Evolutionary conservation across 805 yeast genomes (phyloP).

Genomic region (Pichia scutulata): DNA sequence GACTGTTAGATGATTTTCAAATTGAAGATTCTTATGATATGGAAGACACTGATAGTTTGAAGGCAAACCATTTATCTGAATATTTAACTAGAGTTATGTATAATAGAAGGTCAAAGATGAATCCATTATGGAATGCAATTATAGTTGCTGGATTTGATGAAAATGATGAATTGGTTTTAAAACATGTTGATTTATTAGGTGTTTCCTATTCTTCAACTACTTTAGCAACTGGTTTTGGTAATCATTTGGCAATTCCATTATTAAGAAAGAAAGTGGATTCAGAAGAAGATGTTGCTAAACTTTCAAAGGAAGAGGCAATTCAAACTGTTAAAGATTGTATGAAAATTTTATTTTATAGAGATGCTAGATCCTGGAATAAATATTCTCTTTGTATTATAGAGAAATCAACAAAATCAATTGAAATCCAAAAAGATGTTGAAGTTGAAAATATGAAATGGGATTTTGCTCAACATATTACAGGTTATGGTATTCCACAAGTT

Average conservation of each 20-base stretch:
- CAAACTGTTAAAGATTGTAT: constrained; percentile 74
- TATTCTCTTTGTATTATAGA: constrained; percentile 74
- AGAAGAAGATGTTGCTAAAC: constrained; percentile 66
- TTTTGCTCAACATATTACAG: constrained; percentile 80
- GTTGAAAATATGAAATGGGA: constrained; percentile 81
- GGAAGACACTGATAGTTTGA: constrained; percentile 50
- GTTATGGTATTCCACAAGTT: constrained; percentile 58
- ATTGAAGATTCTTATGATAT: constrained; percentile 73
- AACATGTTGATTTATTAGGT: constrained; percentile 86
- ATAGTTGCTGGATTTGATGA: constrained; percentile 85
- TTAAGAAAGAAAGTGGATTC: constrained; percentile 75
- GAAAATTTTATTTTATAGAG: constrained; percentile 93
- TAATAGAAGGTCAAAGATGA: constrained; percentile 82
- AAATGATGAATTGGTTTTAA: constrained; percentile 62
- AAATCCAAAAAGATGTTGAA: constrained; percentile 45
- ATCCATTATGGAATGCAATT: constrained; percentile 93
- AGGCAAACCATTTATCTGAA: constrained; percentile 85
- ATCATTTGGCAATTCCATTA: constrained; percentile 88
- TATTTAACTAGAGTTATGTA: constrained; percentile 81
- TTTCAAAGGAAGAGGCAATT: constrained; percentile 69
- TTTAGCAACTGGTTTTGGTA: constrained; percentile 94
- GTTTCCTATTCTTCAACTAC: constrained; percentile 84
- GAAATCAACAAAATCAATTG: constrained; percentile 52
- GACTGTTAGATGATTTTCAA: constrained; percentile 70
- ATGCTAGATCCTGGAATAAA: constrained; percentile 86